Evolutionary conservation across 139 green algal genomes (phyloP).

Genomic region (Mychonastes homosphaera): DNA sequence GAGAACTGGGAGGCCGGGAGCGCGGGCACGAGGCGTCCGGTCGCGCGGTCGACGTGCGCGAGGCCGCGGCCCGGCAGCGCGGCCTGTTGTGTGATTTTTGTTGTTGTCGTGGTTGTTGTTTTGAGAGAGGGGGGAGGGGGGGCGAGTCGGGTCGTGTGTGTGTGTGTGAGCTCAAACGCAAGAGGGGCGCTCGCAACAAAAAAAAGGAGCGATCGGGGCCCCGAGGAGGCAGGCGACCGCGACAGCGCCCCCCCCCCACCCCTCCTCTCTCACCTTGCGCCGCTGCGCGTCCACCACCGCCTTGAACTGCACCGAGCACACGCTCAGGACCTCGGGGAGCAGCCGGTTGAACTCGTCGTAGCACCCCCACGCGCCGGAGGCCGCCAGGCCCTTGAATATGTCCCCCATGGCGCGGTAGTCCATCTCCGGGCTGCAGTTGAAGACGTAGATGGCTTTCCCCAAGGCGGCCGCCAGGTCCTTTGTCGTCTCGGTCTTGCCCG

Average conservation of each 20-base stretch:
- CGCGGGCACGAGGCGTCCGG: not conserved
- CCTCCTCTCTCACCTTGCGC: no score
- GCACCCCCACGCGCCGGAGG: constrained; percentile 70
- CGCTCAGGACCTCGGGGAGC: constrained; percentile 49
- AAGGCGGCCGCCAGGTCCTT: constrained; percentile 75
- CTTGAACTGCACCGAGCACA: constrained; percentile 81
- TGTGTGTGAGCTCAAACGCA: no score
- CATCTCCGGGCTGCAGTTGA: constrained; percentile 76
- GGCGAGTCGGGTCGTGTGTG: no score
- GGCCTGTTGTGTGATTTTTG: no score
- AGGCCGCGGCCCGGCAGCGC: constrained; percentile 70
- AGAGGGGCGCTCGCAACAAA: no score
- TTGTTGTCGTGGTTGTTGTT: no score
- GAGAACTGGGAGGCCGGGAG: no score
- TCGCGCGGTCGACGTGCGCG: constrained; percentile 66
- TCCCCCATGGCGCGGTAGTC: constrained; percentile 79
- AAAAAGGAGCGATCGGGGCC: no score
- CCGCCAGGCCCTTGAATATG: constrained; percentile 71
- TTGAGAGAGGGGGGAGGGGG: no score
- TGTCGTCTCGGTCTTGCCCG: constrained; percentile 77
- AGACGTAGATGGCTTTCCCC: constrained; percentile 79
- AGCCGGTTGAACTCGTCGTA: constrained; percentile 74
- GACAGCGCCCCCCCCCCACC: no score
- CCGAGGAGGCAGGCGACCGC: constrained; percentile 13
- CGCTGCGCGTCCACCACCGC: constrained; percentile 71